Base-by-base conservation (phyloP, 2,329 filamentous ascomycete species). In the Penicillium sp. region DNA sequence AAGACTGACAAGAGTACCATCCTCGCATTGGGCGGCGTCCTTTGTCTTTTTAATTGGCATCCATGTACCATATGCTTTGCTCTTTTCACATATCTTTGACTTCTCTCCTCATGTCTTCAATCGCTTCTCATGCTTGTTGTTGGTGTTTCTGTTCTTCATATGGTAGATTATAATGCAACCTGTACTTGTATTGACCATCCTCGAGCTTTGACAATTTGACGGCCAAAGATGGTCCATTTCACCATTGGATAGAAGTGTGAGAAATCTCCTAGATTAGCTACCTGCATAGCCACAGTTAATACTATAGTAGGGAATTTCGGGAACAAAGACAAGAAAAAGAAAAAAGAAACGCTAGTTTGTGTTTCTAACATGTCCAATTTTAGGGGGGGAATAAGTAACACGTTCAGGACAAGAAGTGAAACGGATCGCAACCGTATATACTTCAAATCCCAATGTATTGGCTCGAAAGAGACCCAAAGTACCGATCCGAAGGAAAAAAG, bases 1-100 rank as follows among this genome's bases (percentile, higher is more conserved):
- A 37, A 41, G 38, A 43, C 39, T 35, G 45, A 43, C 45, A 46
- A 43, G 46, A 40, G 39, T 38, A 43, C 41, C 39, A 44, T 50
- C 40, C 35, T 54, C 43, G 57, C 57, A 59, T 59, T 45, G 53
- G 54, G 43, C 47, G 56, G 57, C 57, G 57, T 59, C 56, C 34
- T 44, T 43, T 45, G 34, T 47, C 39, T 44, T 34, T 39, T 33
- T 36, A 15, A 31, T 43, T 39, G 28, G 36, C 17, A 37, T 37
- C 28, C 33, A 36, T 54, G 47, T 53, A 52, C 32, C 35, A 50
- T 51, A 51, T 43, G 27, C 36, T 36, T 33, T 30, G 28, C 33
- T 38, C 37, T 39, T 34, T 43, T 40, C 40, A 41, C 38, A 44
- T 33, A 14, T 28, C 31, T 35, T 38, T 15, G 26, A 39, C 49